A percentile compares a stretch with the other conserved stretches of the same genome.
These are phyloP conservation scores for Tulasnella sp. DNA, from an alignment of 768 basidiomycete genomes.

Conservation along the genomic window DNA sequence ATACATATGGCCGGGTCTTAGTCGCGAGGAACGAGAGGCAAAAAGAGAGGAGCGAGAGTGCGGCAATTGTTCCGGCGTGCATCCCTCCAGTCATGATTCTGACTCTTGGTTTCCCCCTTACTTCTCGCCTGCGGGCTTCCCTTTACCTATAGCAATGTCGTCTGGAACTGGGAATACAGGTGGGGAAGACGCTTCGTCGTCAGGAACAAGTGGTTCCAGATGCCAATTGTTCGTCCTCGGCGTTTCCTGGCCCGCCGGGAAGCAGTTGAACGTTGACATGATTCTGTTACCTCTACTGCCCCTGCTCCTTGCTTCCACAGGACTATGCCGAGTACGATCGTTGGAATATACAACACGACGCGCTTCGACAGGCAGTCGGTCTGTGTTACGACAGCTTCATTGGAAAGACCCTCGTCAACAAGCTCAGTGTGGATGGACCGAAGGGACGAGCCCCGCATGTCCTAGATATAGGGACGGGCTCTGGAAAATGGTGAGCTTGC, in stretches of 20 bases:
- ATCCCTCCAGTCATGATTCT: not conserved
- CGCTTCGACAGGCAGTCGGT: not conserved
- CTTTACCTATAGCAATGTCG: not conserved
- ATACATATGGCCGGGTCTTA: not conserved
- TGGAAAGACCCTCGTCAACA: not conserved
- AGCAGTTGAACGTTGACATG: not conserved
- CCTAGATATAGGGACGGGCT: not conserved
- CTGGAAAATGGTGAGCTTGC: not conserved
- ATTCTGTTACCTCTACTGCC: not conserved
- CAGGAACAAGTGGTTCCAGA: not conserved
- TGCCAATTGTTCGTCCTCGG: not conserved
- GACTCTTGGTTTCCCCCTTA: not conserved
- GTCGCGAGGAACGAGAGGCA: not conserved
- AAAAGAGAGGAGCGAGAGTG: not conserved
- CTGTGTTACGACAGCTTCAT: not conserved
- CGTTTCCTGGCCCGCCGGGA: not conserved
- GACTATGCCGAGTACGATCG: not conserved
- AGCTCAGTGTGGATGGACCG: not conserved
- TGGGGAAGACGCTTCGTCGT: not conserved
- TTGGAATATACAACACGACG: not conserved
- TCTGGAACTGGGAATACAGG: not conserved
- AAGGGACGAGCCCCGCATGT: not conserved
- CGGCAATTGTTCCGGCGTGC: not conserved
- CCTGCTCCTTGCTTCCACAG: not conserved
- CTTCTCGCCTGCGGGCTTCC: not conserved